A percentile compares a stretch with the other conserved stretches of the same genome.
Conservation (phyloP, 2,329 filamentous ascomycete genomes). For the Fusarium cyanostomum region DNA sequence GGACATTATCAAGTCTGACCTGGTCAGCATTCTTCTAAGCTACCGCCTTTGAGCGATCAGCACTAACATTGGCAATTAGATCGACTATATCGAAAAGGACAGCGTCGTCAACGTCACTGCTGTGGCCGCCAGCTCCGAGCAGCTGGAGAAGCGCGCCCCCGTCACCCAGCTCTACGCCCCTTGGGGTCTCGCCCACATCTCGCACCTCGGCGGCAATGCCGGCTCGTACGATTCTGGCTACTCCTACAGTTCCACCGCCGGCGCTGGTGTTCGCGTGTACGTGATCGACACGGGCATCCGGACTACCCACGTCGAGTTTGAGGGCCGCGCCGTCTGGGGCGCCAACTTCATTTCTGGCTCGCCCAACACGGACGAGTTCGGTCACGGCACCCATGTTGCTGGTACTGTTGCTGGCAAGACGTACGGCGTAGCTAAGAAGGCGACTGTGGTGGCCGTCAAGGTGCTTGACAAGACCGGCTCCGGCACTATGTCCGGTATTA, state of each 20-base stretch:
- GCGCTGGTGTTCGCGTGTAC: conserved; percentile 47
- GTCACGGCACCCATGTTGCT: conserved; percentile 47
- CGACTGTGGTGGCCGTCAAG: conserved; percentile 44
- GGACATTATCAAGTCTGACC: conserved; percentile 5
- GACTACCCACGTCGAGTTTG: conserved; percentile 46
- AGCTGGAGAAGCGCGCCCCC: not conserved
- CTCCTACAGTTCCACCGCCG: conserved; percentile 37
- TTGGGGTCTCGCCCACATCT: conserved; percentile 22
- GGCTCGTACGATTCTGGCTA: conserved; percentile 23
- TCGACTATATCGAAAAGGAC: conserved; percentile 17
- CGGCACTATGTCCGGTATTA: conserved; percentile 1
- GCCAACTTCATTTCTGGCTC: conserved; percentile 40
- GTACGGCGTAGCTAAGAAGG: conserved; percentile 46
- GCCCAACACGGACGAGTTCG: conserved; percentile 40
- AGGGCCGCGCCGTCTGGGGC: conserved; percentile 42
- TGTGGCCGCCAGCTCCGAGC: not conserved
- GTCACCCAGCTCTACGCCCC: conserved; percentile 1
- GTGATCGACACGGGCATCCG: conserved; percentile 57
- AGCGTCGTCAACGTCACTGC: conserved; percentile 1
- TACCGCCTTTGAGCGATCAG: rapidly evolving
- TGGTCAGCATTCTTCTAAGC: not conserved
- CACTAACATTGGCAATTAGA: not conserved
- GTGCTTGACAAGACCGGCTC: conserved; percentile 34
- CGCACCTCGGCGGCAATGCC: not conserved
- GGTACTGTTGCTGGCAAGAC: conserved; percentile 44